Evolutionary conservation across 2,329 filamentous ascomycete species (phyloP), one percentile per base, ranked within the genome.

Genomic region (Trichophyton schoenleinii): DNA sequence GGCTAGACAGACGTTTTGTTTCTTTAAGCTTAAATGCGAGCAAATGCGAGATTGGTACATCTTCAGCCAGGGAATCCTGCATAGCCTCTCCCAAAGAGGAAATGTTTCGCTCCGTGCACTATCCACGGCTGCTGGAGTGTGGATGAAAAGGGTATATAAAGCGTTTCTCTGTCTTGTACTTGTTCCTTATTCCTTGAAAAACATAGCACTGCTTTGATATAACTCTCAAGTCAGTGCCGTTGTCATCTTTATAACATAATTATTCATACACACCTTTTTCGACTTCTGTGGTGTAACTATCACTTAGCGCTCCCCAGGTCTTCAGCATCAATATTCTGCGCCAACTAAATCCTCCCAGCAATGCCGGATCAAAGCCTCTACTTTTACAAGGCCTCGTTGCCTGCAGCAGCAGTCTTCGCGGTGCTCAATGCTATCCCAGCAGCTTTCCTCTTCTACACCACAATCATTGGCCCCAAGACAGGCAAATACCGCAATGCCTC

Each of bases 381-480:
- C 72, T 73, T 75, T 63, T 80, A 79, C 65, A 66, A 70, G 18
- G 75, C 77, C n/a, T 77, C 75, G 31, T 69, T 76, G 8, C 64
- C 77, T 3, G 71, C 77, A 3, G 72, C 78, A 46, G 68, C 79
- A 42, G 63, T 78, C 3, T 77, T 76, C 58, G 70, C 74, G 1
- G 64, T 76, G 49, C 65, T 78, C 15, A 79, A 78, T 63, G 61
- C 73, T 46, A 61, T 77, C 36, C 68, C 77, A 0, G 72, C 75
- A 57, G 13, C 72, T 38, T 68, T 70, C 64, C 72, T 78, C 34
- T 63, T 69, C 3, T 78, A 77, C 64, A 69, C 75, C 46, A 78
- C 75, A n/a, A 60, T 77, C 44, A 65, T 78, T 64, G 72, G 70
- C 38, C 74, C 79, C 57, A 70, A 73, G 15, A 72, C 73, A 1